Evolutionary conservation across 2,329 filamentous ascomycete species (phyloP), one percentile per base, ranked within the genome.

Genomic region (Hysterium pulicare): DNA sequence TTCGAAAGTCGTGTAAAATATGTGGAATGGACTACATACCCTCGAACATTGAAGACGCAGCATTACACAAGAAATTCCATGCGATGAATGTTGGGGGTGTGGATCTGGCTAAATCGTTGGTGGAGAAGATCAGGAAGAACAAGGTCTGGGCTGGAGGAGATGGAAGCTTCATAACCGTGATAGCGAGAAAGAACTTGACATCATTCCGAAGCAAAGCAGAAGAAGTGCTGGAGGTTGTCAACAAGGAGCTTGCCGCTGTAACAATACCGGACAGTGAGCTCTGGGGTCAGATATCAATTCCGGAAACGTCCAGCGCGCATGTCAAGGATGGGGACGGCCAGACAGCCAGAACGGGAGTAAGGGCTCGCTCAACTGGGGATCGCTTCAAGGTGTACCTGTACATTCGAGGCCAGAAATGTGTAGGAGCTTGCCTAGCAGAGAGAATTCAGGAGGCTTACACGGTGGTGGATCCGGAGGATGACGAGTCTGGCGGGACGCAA

Each of bases 11-110:
- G 9, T 86, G 82, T 62, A 68, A 70, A 28, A 70, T 68, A 2
- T 86, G 82, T 53, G 78, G 79, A 1, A 86, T 86, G 82, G 78
- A 82, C 40, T 86, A 84, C 51, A 73, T 81, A 24, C 77, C 80
- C 3, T 83, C 81, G 0, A 77, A 77, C 38, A 64, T 70, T 5
- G 80, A 83, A 53, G 82, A 86, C 52, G 69, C 72, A n/a, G 74
- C 73, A 5, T 56, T 85, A 41, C 82, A 86, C 57, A 76, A 77
- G 50, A 81, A 79, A 48, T 85, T 80, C 51, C 82, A 85, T 58
- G 75, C 77, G 26, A 77, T 79, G 66, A 78, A 81, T 51, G 68
- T 74, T 2, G 75, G 77, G 19, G 82, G 82, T 2, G 74, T 84
- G 16, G 78, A 83, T 49, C 69, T 84, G 26, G 75, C 76, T 15